Conservation (phyloP, 768 basidiomycete genomes). For the Tricholoma terreum region DNA sequence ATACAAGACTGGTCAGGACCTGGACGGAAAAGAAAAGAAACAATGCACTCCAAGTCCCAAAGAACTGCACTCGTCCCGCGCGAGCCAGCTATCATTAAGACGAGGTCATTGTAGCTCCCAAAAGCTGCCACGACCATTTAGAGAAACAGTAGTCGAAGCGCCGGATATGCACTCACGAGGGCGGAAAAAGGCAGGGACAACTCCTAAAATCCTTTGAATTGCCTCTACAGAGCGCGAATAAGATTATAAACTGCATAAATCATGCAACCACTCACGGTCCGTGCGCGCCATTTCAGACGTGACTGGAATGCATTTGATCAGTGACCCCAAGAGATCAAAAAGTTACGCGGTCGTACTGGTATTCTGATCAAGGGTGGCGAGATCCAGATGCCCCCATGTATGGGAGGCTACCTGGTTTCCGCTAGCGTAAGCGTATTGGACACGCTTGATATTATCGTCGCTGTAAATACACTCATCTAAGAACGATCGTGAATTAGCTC, state of each 20-base stretch:
- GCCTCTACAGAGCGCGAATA: slow-evolving; percentile 8
- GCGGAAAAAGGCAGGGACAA: slow-evolving; percentile 20
- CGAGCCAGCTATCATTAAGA: slow-evolving; percentile 12
- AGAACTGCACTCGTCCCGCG: slow-evolving; percentile 23
- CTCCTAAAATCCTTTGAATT: slow-evolving; percentile 18
- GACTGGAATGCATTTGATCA: not conserved
- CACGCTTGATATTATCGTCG: slow-evolving; percentile 21
- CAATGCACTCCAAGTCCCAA: slow-evolving; percentile 38
- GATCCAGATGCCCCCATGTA: slow-evolving; percentile 32
- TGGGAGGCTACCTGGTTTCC: slow-evolving; percentile 36
- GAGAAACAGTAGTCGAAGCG: not conserved
- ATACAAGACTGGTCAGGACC: not conserved
- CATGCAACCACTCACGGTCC: not conserved
- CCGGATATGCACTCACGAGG: slow-evolving; percentile 14
- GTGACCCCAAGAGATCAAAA: not conserved
- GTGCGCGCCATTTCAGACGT: slow-evolving; percentile 1
- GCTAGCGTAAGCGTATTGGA: slow-evolving; percentile 26
- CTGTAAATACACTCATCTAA: slow-evolving; percentile 33
- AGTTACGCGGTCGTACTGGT: slow-evolving; percentile 18
- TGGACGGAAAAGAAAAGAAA: not conserved
- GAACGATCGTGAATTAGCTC: not conserved
- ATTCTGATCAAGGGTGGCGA: slow-evolving; percentile 27
- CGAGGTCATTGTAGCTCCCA: slow-evolving; percentile 22
- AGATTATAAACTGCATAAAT: not conserved
- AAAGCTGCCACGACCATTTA: slow-evolving; percentile 12